Evolutionary conservation across 345 rosid genomes (phyloP), one percentile per base, ranked within the genome.

Genomic region (Hevea brasiliensis): DNA sequence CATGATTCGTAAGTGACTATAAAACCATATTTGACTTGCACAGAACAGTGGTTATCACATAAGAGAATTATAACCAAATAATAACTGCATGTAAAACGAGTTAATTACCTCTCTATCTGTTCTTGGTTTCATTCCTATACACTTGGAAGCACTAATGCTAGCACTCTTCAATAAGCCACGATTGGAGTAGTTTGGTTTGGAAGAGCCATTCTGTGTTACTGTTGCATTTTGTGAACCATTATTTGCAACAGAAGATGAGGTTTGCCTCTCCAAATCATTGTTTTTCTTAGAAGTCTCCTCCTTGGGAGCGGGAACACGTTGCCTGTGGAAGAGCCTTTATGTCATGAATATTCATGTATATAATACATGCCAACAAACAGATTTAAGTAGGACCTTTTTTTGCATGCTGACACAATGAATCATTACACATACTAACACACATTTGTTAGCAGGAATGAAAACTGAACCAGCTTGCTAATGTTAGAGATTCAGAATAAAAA

Each of bases 71-170:
- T 8, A 20, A 70, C 41, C 54, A 21, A 66, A 32, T 32, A 13
- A 65, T 8, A 24, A 55, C 3, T 5, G 37, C 27, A 44, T 26
- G 24, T 37, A 35, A 67, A 56, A 56, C 18, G 53, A 62, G 58
- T 44, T n/a, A 37, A 21, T 78, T 84, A 91, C 94, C 91, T 85
- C 85, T 0, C 75, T 27, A 44, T 82, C 85, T 66, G 66, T 72
- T 69, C 70, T 87, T 61, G 72, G 82, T 77, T 87, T 74, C 66
- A 85, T 81, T 54, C 81, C 94, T 35, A 92, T 83, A 62, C 99
- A 92, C 80, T 92, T 89, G 70, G 99, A 92, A 76, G 87, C 99
- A 74, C 98, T 95, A 70, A 95, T 95, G 83, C 98, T 95, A 51
- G 90, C 92, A 81, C 99, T 95, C 84, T 95, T 95, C 84, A 92